phyloP scores from a whole-genome alignment of 345 rosid species.

The Citrus reticulata region DNA sequence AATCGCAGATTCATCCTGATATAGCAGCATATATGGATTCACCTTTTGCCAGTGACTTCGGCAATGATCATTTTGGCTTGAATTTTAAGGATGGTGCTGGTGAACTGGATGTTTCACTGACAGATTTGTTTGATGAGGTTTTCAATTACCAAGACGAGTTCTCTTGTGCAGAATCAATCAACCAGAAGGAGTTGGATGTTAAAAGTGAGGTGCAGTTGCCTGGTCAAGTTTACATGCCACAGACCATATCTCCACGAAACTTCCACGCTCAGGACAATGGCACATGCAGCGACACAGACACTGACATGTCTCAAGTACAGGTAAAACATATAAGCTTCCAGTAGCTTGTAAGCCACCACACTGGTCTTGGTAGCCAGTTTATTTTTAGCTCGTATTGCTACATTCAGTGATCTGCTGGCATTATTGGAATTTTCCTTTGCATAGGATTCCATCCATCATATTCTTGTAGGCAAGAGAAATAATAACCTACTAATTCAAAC shows the following conservation, averaged over 20 bases:
- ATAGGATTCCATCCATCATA: background rate
- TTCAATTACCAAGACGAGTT: conserved; percentile 41
- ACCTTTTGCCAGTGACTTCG: conserved; percentile 68
- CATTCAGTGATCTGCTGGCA: background rate
- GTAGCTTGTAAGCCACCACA: conserved; percentile 4
- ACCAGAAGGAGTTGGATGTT: conserved; percentile 25
- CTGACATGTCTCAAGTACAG: conserved; percentile 38
- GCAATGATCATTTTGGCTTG: conserved; percentile 43
- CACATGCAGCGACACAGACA: conserved; percentile 7
- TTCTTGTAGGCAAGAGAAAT: background rate
- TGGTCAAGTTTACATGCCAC: conserved; percentile 7
- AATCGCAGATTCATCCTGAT: conserved; percentile 30
- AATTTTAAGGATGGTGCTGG: conserved; percentile 53
- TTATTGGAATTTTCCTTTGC: background rate
- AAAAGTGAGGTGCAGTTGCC: conserved; percentile 31
- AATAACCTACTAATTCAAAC: background rate
- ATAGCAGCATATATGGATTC: conserved; percentile 40
- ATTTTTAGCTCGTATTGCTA: background rate
- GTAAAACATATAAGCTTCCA: conserved; percentile 18
- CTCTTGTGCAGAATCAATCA: conserved; percentile 38
- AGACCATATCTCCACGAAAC: conserved; percentile 16
- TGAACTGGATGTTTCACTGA: conserved; percentile 48
- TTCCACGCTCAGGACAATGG: conserved; percentile 22
- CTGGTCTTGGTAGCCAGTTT: background rate
- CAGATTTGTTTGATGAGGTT: conserved; percentile 49